These are phyloP conservation scores for Malbranchea cinnamomea DNA, from an alignment of 2,329 filamentous ascomycete genomes.

Conservation along the genomic window DNA sequence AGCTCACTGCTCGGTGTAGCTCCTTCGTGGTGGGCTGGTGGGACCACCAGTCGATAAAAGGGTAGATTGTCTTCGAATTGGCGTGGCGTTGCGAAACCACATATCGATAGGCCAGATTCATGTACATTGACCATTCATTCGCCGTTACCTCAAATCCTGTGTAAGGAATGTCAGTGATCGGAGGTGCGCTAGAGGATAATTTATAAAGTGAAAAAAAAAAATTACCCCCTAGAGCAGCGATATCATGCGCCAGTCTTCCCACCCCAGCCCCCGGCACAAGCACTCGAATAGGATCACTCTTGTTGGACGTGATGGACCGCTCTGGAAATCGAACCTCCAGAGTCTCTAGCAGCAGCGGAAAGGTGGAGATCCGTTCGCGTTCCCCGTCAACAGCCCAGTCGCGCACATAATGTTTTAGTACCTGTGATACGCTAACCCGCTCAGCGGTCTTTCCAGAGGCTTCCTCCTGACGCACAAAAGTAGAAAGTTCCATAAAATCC, in stretches of 20 bases:
- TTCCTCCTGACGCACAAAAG: conserved; percentile 26
- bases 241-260: conserved; percentile 38
- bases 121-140: conserved; percentile 45
- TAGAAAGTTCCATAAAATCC: conserved; percentile 29
- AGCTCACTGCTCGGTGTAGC: conserved; percentile 32
- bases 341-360: conserved; percentile 19
- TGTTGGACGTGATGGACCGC: conserved; percentile 4
- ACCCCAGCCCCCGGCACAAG: conserved; percentile 40
- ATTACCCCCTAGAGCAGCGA: conserved; percentile 29
- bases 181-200: background rate
- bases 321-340: conserved; percentile 10
- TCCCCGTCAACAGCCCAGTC: conserved; percentile 40
- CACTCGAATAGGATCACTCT: conserved; percentile 23
- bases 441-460: conserved; percentile 27
- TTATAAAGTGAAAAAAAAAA: background rate
- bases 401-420: conserved; percentile 42
- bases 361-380: conserved; percentile 30
- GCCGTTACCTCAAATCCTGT: conserved; percentile 37
- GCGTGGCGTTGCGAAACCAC: conserved; percentile 21
- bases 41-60: conserved; percentile 43
- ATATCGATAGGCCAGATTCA: conserved; percentile 41
- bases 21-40: conserved; percentile 37
- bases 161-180: background rate
- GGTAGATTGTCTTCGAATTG: conserved; percentile 26
- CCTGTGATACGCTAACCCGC: conserved; percentile 35